phyloP scores from a whole-genome alignment of 208 protist genomes.

The Kentomonas sorsogonicus region DNA sequence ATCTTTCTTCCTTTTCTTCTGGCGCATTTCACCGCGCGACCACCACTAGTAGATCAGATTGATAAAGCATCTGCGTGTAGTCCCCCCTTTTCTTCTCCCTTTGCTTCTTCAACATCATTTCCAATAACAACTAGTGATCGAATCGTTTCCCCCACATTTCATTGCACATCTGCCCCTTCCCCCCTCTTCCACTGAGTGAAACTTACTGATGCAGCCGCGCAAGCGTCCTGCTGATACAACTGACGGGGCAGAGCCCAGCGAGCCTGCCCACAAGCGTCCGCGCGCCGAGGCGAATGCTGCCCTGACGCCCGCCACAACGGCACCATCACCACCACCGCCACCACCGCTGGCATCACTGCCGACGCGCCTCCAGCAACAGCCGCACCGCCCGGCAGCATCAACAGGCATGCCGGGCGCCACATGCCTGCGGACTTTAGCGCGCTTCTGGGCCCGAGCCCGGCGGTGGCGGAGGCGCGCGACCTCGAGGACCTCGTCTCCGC shows the following conservation, averaged over 20 bases:
- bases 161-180: too few relatives aligned
- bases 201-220: background rate
- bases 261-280: constrained; percentile 17
- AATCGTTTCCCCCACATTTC: too few relatives aligned
- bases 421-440: constrained; percentile 46
- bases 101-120: too few relatives aligned
- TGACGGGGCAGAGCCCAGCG: background rate
- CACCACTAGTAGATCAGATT: too few relatives aligned
- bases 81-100: background rate
- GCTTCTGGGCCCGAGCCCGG: constrained; percentile 49
- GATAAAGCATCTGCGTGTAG: background rate
- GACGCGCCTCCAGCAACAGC: constrained; percentile 41
- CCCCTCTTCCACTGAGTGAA: too few relatives aligned
- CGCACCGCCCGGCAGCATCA: background rate
- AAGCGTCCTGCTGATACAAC: background rate
- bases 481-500: constrained; percentile 68
- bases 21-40: too few relatives aligned
- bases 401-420: constrained; percentile 28
- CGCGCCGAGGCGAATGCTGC: constrained; percentile 9
- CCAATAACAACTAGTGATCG: too few relatives aligned
- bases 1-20: constrained; percentile 1
- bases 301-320: background rate
- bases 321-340: background rate
- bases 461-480: constrained; percentile 72
- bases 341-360: constrained; percentile 24